Percentiles rank a stretch among this genome's conserved stretches.
Conservation (phyloP, 352 stramenopile species). For the Phytophthora aleatoria region DNA sequence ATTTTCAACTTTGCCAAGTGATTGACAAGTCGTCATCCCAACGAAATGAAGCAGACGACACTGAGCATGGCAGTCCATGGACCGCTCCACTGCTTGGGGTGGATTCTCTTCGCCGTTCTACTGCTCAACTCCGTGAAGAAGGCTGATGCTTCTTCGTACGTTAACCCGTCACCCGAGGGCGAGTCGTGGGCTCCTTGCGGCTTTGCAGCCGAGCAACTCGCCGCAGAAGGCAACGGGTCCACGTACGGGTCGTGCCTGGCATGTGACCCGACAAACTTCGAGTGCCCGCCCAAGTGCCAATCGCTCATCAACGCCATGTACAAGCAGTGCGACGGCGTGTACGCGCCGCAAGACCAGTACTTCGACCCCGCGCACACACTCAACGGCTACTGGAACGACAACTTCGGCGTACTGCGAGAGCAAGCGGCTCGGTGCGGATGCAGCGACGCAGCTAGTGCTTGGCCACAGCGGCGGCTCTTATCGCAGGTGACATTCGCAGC, state of each 20-base stretch:
- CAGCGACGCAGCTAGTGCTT: constrained; percentile 16
- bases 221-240: constrained; percentile 58
- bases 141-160: constrained; percentile 33
- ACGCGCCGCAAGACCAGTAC: constrained; percentile 58
- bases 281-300: constrained; percentile 72
- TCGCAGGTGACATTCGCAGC: background rate
- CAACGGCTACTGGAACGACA: constrained; percentile 69
- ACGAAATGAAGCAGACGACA: constrained; percentile 16
- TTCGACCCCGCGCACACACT: constrained; percentile 67
- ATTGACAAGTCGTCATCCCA: background rate
- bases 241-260: constrained; percentile 69
- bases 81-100: constrained; percentile 16
- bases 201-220: constrained; percentile 55
- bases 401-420: constrained; percentile 56
- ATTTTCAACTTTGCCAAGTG: constrained; percentile 10
- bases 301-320: constrained; percentile 74
- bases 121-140: constrained; percentile 23
- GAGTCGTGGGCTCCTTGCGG: constrained; percentile 66
- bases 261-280: constrained; percentile 55
- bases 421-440: constrained; percentile 64
- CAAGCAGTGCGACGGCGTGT: constrained; percentile 65
- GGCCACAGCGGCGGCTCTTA: constrained; percentile 4
- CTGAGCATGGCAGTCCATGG: constrained; percentile 13
- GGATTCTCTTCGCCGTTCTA: constrained; percentile 23
- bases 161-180: constrained; percentile 61